Conservation (phyloP, 179 eudicot species). For the Drosera spatulata region DNA sequence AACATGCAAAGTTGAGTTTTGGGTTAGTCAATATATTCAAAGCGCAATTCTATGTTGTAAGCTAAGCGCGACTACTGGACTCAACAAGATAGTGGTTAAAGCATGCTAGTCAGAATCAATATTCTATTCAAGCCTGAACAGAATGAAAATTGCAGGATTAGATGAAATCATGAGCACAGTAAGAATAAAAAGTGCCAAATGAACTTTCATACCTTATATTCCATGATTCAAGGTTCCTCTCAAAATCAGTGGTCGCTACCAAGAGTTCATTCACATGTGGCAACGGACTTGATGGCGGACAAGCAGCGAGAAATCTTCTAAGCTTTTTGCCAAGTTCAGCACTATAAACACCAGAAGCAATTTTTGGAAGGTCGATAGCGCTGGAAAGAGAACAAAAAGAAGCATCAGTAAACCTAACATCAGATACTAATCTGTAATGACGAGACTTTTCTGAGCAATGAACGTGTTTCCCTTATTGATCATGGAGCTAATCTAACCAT, state of each 20-base stretch:
- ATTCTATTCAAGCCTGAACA: too few species aligned
- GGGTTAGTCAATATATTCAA: slow-evolving; percentile 5
- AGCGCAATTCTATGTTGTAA: too few species aligned
- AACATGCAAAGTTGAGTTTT: background rate
- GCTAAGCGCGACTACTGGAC: too few species aligned
- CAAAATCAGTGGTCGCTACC: slow-evolving; percentile 66
- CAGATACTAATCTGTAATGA: too few species aligned
- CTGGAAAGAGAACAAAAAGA: slow-evolving; percentile 21
- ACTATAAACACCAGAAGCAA: slow-evolving; percentile 66
- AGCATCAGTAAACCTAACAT: slow-evolving; percentile 4
- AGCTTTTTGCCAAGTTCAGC: slow-evolving; percentile 60
- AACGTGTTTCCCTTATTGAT: too few species aligned
- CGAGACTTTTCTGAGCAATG: too few species aligned
- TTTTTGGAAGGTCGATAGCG: slow-evolving; percentile 65
- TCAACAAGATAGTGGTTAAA: too few species aligned
- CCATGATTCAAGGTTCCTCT: slow-evolving; percentile 68
- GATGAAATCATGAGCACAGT: too few species aligned
- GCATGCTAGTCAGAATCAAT: too few species aligned
- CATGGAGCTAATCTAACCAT: too few species aligned
- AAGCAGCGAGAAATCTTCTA: slow-evolving; percentile 52
- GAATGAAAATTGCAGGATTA: too few species aligned
- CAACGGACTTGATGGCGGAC: slow-evolving; percentile 76
- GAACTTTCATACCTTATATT: slow-evolving; percentile 48
- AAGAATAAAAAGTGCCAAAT: background rate
- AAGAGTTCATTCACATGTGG: slow-evolving; percentile 73